A percentile compares a stretch with the other conserved stretches of the same genome.
These are phyloP conservation scores for Albophoma yamanashiensis DNA, from an alignment of 2,329 filamentous ascomycete species.

Conservation along the genomic window DNA sequence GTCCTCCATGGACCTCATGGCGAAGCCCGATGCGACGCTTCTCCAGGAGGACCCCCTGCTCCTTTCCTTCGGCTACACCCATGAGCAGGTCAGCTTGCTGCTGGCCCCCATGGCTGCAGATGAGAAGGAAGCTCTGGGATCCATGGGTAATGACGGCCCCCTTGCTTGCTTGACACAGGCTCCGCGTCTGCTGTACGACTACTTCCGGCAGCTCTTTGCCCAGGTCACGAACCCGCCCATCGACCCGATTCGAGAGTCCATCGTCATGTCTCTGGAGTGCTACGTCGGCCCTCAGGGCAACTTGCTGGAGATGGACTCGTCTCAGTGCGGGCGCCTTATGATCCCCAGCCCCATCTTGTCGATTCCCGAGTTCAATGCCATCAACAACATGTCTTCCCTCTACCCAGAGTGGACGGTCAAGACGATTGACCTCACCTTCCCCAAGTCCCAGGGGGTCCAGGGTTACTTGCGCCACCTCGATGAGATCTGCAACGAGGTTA, in stretches of 20 bases:
- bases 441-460: constrained; percentile 69
- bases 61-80: constrained; percentile 84
- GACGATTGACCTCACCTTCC: constrained; percentile 86
- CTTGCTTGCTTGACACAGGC: constrained; percentile 85
- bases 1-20: constrained; percentile 50
- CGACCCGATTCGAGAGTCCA: constrained; percentile 91
- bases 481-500: constrained; percentile 75
- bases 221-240: constrained; percentile 98
- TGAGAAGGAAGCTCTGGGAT: constrained; percentile 92
- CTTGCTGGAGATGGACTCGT: constrained; percentile 82
- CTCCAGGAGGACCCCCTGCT: constrained; percentile 80
- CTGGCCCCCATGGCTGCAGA: constrained; percentile 94
- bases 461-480: constrained; percentile 86
- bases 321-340: constrained; percentile 76
- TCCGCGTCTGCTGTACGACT: constrained; percentile 83
- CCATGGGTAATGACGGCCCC: constrained; percentile 95
- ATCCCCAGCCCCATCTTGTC: constrained; percentile 84
- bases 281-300: constrained; percentile 96
- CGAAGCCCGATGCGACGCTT: constrained; percentile 55
- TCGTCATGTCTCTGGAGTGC: constrained; percentile 95
- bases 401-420: constrained; percentile 79
- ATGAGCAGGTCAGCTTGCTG: constrained; percentile 87
- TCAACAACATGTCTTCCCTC: constrained; percentile 65
- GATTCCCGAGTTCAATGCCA: constrained; percentile 79
- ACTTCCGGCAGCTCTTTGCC: constrained; percentile 95